Evolutionary conservation across 139 green algal genomes (phyloP), one percentile per base, ranked within the genome.

Genomic region (Spirogloea muscicola): DNA sequence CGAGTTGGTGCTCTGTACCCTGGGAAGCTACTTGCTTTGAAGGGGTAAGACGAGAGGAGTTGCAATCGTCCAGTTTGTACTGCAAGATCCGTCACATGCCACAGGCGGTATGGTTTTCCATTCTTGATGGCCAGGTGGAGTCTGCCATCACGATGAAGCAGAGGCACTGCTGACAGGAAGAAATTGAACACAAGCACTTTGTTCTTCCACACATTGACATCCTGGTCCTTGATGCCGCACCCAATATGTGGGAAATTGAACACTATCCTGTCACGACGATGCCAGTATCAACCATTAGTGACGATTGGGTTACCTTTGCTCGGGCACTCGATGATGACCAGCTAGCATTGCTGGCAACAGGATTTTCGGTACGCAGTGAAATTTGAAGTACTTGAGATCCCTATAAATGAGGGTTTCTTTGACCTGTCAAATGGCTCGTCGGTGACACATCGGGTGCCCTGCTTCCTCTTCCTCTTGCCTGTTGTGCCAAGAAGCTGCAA

Each of bases 231-330:
- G 44, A 82, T 82, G n/a, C 74, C 74, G 21, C 71, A 46, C 1
- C 74, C 74, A 49, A 64, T 39, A 40, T 82, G 74, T 33, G 74
- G 74, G 29, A 82, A 82, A 41, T 82, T 82, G 66, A 82, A 82
- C 29, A 80, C 52, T 1, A 80, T 58, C 33, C 68, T 79, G 68
- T 58, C 3, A 0, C 21, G n/a, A n/a, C n/a, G n/a, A n/a, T n/a
- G n/a, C n/a, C n/a, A n/a, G n/a, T n/a, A n/a, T n/a, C n/a, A n/a
- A n/a, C n/a, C n/a, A n/a, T n/a, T n/a, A n/a, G n/a, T n/a, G n/a
- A n/a, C n/a, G n/a, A n/a, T n/a, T n/a, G n/a, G n/a, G n/a, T n/a
- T n/a, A n/a, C n/a, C n/a, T n/a, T n/a, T n/a, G n/a, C n/a, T n/a
- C n/a, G n/a, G n/a, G n/a, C n/a, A n/a, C n/a, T n/a, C n/a, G n/a